These are phyloP conservation scores for Paxillus involutus DNA, from an alignment of 768 basidiomycete species.

Conservation along the genomic window DNA sequence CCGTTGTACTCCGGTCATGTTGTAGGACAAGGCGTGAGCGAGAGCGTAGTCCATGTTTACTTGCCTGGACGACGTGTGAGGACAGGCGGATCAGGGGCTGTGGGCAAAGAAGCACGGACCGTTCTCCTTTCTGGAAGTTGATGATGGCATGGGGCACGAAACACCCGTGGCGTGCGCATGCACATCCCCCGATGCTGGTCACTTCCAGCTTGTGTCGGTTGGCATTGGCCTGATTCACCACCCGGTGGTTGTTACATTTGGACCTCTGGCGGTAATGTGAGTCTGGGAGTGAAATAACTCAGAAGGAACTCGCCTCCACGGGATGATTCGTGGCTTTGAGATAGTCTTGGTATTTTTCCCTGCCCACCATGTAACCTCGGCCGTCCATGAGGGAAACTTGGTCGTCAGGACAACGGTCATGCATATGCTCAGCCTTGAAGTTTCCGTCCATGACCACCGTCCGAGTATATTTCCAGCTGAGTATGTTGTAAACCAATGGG, in stretches of 20 bases:
- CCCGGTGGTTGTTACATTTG: conserved; percentile 5
- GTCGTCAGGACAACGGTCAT: background rate
- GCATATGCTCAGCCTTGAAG: conserved; percentile 21
- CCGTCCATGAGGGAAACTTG: conserved; percentile 6
- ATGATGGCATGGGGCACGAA: background rate
- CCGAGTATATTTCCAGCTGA: background rate
- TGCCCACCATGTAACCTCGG: background rate
- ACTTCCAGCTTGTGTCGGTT: background rate
- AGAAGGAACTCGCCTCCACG: background rate
- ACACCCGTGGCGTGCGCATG: conserved; percentile 2
- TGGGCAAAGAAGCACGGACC: too few relatives aligned
- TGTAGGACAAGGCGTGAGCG: too few relatives aligned
- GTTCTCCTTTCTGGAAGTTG: background rate
- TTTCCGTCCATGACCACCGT: conserved; percentile 21
- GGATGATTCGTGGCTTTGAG: background rate
- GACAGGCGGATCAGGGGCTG: too few relatives aligned
- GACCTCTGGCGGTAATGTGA: too few relatives aligned
- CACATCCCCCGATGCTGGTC: background rate
- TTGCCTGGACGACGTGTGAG: too few relatives aligned
- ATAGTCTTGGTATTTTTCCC: background rate
- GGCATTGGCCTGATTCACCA: background rate
- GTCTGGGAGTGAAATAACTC: too few relatives aligned
- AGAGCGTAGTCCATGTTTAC: too few relatives aligned
- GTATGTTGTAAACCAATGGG: too few relatives aligned
- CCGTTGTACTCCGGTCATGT: too few relatives aligned